Conservation (phyloP, 306 rosid species). For the Citrullus colocynthis region DNA sequence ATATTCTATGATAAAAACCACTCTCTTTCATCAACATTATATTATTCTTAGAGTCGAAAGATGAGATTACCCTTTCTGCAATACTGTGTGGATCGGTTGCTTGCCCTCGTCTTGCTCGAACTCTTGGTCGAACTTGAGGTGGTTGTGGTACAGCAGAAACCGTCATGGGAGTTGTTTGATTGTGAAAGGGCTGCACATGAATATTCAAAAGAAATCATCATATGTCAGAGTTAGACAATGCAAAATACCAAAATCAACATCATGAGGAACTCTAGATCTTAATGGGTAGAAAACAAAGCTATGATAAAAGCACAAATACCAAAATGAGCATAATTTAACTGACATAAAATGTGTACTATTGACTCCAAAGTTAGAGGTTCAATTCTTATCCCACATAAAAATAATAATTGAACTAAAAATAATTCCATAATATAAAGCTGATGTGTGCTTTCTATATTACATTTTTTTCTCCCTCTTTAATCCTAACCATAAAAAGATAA, state of each 20-base stretch:
- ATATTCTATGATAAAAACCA: not conserved
- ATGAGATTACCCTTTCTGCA: slow-evolving; percentile 64
- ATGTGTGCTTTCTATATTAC: no score
- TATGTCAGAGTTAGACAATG: not conserved
- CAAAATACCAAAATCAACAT: not conserved
- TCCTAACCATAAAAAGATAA: no score
- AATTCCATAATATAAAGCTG: no score
- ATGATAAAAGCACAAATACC: no score
- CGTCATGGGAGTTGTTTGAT: slow-evolving; percentile 30
- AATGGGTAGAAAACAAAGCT: not conserved
- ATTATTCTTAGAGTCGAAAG: not conserved
- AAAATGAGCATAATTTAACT: no score
- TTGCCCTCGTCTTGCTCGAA: slow-evolving; percentile 95
- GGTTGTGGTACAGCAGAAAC: slow-evolving; percentile 33
- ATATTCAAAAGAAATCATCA: not conserved
- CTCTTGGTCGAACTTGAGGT: slow-evolving; percentile 69
- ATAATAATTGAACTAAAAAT: no score
- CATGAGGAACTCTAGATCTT: not conserved
- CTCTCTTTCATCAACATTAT: not conserved
- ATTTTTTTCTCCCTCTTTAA: no score
- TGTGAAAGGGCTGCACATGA: slow-evolving; percentile 38
- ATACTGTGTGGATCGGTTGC: slow-evolving; percentile 99
- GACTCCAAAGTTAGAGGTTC: not conserved
- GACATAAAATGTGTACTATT: not conserved
- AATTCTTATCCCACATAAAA: not conserved